Evolutionary conservation across 768 basidiomycete species (phyloP).

Genomic region (Amanita rimosa): DNA sequence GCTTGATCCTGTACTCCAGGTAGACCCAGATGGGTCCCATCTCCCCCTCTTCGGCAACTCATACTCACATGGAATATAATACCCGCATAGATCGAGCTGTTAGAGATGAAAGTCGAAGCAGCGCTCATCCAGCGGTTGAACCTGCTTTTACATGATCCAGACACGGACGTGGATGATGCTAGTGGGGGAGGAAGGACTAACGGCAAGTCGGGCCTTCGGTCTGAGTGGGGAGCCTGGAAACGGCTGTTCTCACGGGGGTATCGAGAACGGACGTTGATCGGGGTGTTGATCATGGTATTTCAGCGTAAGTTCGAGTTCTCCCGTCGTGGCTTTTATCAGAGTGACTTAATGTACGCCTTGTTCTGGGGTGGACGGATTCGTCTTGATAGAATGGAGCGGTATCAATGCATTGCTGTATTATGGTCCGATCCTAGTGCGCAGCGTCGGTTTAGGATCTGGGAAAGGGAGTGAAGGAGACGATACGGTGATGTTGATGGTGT

Average conservation of each 20-base stretch:
- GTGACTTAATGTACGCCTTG: too few species aligned
- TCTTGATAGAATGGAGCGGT: conserved; percentile 64
- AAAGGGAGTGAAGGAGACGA: conserved; percentile 15
- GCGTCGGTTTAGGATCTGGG: conserved; percentile 45
- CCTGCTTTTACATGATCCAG: conserved; percentile 4
- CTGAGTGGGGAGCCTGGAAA: conserved; percentile 39
- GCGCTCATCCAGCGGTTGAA: conserved; percentile 32
- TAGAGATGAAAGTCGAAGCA: conserved; percentile 67
- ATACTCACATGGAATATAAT: not conserved
- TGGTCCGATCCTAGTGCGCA: conserved; percentile 59
- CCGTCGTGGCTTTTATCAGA: too few species aligned
- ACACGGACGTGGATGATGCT: not conserved
- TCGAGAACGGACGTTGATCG: conserved; percentile 53
- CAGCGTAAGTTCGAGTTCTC: conserved; percentile 43
- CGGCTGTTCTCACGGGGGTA: conserved; percentile 44
- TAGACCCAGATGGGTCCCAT: not conserved
- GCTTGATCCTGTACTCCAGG: conserved; percentile 3
- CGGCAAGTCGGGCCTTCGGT: conserved; percentile 12
- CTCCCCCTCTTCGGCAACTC: not conserved
- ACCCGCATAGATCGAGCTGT: conserved; percentile 44
- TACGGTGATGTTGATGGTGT: conserved; percentile 48
- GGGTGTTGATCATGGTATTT: conserved; percentile 70
- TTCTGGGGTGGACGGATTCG: too few species aligned
- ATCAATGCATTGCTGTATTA: conserved; percentile 82
- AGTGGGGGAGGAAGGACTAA: conserved; percentile 12